These are phyloP conservation scores for Aspergillus sp. DNA, from an alignment of 2,329 filamentous ascomycete genomes.

Conservation along the genomic window DNA sequence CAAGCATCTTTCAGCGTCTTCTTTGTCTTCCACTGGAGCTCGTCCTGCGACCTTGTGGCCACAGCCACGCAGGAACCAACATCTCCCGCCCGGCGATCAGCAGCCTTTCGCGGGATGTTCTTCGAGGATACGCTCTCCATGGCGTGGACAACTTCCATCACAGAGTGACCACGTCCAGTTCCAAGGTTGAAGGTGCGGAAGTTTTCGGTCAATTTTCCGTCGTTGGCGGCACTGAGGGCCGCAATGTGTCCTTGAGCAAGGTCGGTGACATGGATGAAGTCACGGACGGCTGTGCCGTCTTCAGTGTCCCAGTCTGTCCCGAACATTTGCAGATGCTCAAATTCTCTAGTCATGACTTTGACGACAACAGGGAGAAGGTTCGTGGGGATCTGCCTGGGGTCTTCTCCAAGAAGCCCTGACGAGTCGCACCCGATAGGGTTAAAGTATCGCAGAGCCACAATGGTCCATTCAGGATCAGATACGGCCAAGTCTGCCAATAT, in stretches of 20 bases:
- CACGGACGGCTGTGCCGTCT: constrained; percentile 62
- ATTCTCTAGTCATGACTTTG: constrained; percentile 55
- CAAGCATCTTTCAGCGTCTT: constrained; percentile 35
- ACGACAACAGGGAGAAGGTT: constrained; percentile 63
- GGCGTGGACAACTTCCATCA: constrained; percentile 32
- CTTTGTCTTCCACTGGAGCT: constrained; percentile 46
- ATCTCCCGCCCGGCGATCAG: constrained; percentile 31
- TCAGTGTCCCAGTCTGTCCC: constrained; percentile 61
- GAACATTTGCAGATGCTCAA: constrained; percentile 54
- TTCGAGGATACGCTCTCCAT: constrained; percentile 36
- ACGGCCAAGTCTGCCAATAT: constrained; percentile 59
- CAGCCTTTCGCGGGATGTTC: constrained; percentile 26
- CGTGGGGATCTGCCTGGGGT: constrained; percentile 57
- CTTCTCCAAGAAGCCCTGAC: constrained; percentile 60
- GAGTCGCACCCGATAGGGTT: constrained; percentile 64
- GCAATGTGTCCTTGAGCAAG: constrained; percentile 60
- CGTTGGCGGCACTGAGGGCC: constrained; percentile 43
- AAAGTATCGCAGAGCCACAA: constrained; percentile 63
- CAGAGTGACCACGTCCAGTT: constrained; percentile 34
- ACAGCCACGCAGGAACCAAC: constrained; percentile 37
- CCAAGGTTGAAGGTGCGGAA: constrained; percentile 39
- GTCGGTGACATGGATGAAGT: constrained; percentile 65
- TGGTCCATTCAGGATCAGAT: constrained; percentile 58
- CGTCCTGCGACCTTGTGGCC: constrained; percentile 42
- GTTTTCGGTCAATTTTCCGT: constrained; percentile 32